Percentiles rank a stretch among this genome's conserved stretches.
These are phyloP conservation scores for Dillenia turbinata DNA, from an alignment of 164 flowering plant species.

Conservation along the genomic window DNA sequence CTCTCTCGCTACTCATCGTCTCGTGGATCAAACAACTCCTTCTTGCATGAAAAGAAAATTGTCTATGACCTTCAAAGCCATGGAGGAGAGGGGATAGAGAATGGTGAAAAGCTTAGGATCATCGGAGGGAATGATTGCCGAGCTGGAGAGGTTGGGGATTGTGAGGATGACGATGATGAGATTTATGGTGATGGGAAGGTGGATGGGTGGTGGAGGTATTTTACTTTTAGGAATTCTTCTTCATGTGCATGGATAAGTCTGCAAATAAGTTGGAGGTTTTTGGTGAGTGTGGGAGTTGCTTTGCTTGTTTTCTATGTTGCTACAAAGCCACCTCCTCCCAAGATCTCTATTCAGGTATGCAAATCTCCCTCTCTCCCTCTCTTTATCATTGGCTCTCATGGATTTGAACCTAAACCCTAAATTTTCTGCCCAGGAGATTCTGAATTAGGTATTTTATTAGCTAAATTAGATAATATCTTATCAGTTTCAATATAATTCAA, in stretches of 20 bases:
- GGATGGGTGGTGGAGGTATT: slow-evolving; percentile 37
- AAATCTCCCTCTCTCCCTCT: background rate
- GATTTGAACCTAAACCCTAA: no score
- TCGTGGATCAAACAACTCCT: slow-evolving; percentile 54
- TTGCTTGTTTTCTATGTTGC: slow-evolving; percentile 71
- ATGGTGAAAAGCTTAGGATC: slow-evolving; percentile 14
- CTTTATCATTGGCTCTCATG: background rate
- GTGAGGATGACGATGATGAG: slow-evolving; percentile 8
- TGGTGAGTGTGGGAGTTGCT: slow-evolving; percentile 56
- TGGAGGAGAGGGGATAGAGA: slow-evolving; percentile 10
- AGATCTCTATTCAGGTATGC: slow-evolving; percentile 52
- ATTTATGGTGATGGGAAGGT: slow-evolving; percentile 10
- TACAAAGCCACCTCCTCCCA: slow-evolving; percentile 72
- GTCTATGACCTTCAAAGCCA: slow-evolving; percentile 19
- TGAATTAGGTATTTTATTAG: no score
- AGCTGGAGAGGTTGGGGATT: slow-evolving; percentile 14
- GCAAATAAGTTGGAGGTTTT: slow-evolving; percentile 65
- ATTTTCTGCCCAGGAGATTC: no score
- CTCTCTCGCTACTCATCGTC: slow-evolving; percentile 70
- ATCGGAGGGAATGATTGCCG: slow-evolving; percentile 8
- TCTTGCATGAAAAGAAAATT: slow-evolving; percentile 33
- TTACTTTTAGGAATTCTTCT: slow-evolving; percentile 34
- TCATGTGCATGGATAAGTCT: slow-evolving; percentile 48
- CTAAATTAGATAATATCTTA: no score
- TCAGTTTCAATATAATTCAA: no score